Base-by-base conservation (phyloP, 345 rosid species). In the Ricinus communis region DNA sequence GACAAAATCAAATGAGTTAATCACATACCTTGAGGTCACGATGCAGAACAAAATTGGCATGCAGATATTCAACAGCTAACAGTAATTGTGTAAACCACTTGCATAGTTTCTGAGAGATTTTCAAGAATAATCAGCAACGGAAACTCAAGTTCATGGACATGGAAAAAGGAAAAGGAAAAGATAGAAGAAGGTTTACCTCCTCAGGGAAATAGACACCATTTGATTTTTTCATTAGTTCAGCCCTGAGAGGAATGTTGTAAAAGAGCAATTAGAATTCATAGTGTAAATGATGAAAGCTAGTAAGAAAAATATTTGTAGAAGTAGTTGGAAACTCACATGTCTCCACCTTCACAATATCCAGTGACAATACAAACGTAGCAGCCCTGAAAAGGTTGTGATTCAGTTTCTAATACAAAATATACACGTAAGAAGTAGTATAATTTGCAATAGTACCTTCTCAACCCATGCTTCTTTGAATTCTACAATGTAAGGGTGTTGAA, bases 381-480 rank as follows among this genome's bases (percentile, higher is more conserved):
- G 53, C 99, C 99, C 97, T 95, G 31, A 22, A 62, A 13, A n/a
- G 18, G 0, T 8, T 56, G 30, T 22, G 28, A 53, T 8, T 40
- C n/a, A 62, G 66, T 24, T 11, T 62, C 49, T 14, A 62, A 13
- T 2, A 58, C 2, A 58, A 41, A 62, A 62, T 22, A 2, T 31
- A n/a, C 22, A 24, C 8, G 57, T 8, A 30, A 69, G 16, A 56
- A 28, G 18, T 22, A 2, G 5, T 21, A 22, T 38, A 40, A 8
- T 62, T 21, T 12, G 8, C 7, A 38, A 40, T 30, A 1, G n/a
- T 50, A 77, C 99, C 82, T 95, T 95, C 84, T 95, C 97, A 74
- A 95, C 99, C 99, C 99, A 95, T 19, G 99, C 99, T 87, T 92
- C 99, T 82, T 92, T 95, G 80, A 87, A 95, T 78, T 95, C 96